Percentiles rank a stretch among this genome's conserved stretches.
These are phyloP conservation scores for Aspergillus nomiae DNA, from an alignment of 2,329 filamentous ascomycete genomes.

Conservation along the genomic window DNA sequence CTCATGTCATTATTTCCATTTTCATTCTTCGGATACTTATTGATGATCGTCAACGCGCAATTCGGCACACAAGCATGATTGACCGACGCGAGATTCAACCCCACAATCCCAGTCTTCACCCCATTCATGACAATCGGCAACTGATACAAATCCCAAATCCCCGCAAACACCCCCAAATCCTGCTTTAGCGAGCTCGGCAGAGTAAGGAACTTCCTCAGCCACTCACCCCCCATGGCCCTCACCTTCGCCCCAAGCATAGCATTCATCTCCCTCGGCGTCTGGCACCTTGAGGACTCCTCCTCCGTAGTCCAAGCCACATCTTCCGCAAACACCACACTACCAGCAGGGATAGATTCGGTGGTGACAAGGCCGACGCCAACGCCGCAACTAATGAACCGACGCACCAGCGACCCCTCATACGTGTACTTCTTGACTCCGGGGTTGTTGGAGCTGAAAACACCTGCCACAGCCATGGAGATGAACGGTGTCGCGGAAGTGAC, in stretches of 20 bases:
- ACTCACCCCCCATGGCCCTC: slow-evolving; percentile 13
- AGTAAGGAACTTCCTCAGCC: slow-evolving; percentile 8
- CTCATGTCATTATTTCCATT: neutral
- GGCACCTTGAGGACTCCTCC: neutral
- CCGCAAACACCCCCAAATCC: neutral
- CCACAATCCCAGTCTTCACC: slow-evolving; percentile 6
- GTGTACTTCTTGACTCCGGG: neutral
- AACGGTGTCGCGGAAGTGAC: neutral
- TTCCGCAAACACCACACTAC: slow-evolving; percentile 15
- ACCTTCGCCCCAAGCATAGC: slow-evolving; percentile 12
- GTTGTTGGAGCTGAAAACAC: neutral
- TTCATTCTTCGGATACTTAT: slow-evolving; percentile 4
- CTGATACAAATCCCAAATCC: slow-evolving; percentile 15
- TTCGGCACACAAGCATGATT: slow-evolving; percentile 32
- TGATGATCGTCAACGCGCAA: slow-evolving; percentile 14
- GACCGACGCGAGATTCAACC: slow-evolving; percentile 18
- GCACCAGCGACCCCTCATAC: neutral
- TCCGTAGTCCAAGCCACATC: slow-evolving; percentile 2
- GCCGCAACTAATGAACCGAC: slow-evolving; percentile 4
- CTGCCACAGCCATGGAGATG: neutral
- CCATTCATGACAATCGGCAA: neutral
- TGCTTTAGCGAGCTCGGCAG: slow-evolving; percentile 4
- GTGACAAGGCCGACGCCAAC: slow-evolving; percentile 16
- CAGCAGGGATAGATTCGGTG: slow-evolving; percentile 11
- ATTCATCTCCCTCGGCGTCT: neutral